Evolutionary conservation across 768 basidiomycete species (phyloP).

Genomic region (Omphalotus guepiniiformis): DNA sequence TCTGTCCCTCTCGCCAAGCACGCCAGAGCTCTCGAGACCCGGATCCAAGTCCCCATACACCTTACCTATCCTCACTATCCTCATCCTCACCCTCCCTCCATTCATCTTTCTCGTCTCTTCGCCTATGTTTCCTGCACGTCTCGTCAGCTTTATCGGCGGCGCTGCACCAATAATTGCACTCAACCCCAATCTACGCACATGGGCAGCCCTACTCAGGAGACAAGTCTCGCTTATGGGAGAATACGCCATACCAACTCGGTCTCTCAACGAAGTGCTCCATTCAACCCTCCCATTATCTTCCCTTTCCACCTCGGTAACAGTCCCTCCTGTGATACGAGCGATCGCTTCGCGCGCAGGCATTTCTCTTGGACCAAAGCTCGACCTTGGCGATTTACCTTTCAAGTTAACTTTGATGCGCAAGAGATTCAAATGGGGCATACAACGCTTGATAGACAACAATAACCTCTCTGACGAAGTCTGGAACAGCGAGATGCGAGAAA

Average conservation of each 20-base stretch:
- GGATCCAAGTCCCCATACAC: constrained; percentile 45
- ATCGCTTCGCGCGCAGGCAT: not conserved
- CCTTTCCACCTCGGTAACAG: not conserved
- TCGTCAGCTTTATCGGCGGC: constrained; percentile 43
- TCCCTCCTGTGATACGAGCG: not conserved
- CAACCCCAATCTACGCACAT: constrained; percentile 40
- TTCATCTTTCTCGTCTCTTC: constrained; percentile 43
- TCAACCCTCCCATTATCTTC: not conserved
- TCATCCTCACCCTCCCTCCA: constrained; percentile 45
- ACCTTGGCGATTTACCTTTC: constrained; percentile 5
- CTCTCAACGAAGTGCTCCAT: not conserved
- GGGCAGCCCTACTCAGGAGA: not conserved
- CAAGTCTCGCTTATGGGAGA: not conserved
- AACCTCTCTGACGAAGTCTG: constrained; percentile 59
- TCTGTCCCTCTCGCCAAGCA: constrained; percentile 45
- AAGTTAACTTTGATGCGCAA: constrained; percentile 13
- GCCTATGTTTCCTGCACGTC: constrained; percentile 44
- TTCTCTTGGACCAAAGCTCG: not conserved
- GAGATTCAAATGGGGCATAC: constrained; percentile 23
- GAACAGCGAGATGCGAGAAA: constrained; percentile 58
- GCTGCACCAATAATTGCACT: constrained; percentile 48
- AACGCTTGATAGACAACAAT: constrained; percentile 59
- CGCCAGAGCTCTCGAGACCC: constrained; percentile 29
- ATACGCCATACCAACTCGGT: not conserved
- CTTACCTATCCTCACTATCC: constrained; percentile 44